A percentile compares a stretch with the other conserved stretches of the same genome.
phyloP scores from a whole-genome alignment of 2,329 filamentous ascomycete species.

The Pestalotiopsis sp. region DNA sequence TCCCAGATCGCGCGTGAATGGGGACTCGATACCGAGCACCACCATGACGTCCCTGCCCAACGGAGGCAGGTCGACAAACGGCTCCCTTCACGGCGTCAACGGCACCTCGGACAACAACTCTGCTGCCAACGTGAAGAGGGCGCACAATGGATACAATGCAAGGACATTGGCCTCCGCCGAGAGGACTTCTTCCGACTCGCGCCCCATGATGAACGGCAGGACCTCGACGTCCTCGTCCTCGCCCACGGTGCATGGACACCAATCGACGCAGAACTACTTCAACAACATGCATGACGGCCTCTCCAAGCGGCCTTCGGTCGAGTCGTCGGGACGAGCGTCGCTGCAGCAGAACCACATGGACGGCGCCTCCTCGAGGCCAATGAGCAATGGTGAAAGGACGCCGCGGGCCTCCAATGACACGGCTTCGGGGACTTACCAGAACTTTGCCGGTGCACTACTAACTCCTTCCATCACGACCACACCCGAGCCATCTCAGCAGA shows the following conservation, averaged over 20 bases:
- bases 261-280: conserved; percentile 27
- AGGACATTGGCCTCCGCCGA: conserved; percentile 1
- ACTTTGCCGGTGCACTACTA: conserved; percentile 22
- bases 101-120: not conserved
- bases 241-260: conserved; percentile 31
- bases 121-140: not conserved
- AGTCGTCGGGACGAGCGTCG: conserved; percentile 34
- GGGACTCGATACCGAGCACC: conserved; percentile 44
- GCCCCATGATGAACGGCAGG: conserved; percentile 14
- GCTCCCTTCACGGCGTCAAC: conserved; percentile 6
- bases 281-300: conserved; percentile 28
- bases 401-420: conserved; percentile 18
- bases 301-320: conserved; percentile 34
- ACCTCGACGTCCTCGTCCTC: conserved; percentile 19
- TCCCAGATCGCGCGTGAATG: conserved; percentile 46
- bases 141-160: conserved; percentile 2
- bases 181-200: conserved; percentile 8
- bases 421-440: conserved; percentile 21
- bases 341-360: conserved; percentile 36
- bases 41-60: conserved; percentile 65
- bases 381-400: conserved; percentile 30
- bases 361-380: conserved; percentile 30
- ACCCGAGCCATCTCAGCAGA: conserved; percentile 28
- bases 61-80: conserved; percentile 35
- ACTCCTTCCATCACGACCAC: conserved; percentile 22